phyloP scores from a whole-genome alignment of 116 monocot genomes.

The Iris pallida region DNA sequence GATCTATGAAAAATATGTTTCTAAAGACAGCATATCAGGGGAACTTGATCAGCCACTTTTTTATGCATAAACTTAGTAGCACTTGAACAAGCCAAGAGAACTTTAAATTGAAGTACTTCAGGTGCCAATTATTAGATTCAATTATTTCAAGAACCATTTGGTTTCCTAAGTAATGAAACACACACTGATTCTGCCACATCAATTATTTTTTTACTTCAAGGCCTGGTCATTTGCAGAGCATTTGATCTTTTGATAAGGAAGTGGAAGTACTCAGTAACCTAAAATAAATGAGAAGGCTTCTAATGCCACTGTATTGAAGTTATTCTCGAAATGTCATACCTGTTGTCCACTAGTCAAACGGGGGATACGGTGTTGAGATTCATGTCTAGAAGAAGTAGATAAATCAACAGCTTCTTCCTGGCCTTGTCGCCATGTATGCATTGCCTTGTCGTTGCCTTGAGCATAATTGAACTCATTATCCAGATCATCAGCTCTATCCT shows the following conservation, averaged over 20 bases:
- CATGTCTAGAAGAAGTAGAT: slow-evolving; percentile 73
- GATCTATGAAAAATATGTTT: no score
- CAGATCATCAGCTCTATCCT: slow-evolving; percentile 66
- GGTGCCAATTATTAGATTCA: no score
- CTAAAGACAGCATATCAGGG: no score
- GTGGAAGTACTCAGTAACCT: not conserved
- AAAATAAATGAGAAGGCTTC: not conserved
- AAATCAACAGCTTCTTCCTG: slow-evolving; percentile 56
- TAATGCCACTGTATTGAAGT: not conserved
- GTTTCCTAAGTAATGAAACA: no score
- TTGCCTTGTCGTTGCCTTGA: slow-evolving; percentile 44
- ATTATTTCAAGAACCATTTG: no score
- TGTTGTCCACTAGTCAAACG: slow-evolving; percentile 61
- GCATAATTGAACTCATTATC: slow-evolving; percentile 59
- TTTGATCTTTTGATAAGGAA: not conserved
- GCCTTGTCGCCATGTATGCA: slow-evolving; percentile 29
- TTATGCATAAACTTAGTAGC: no score
- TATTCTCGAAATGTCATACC: slow-evolving; percentile 20
- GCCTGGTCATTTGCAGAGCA: not conserved
- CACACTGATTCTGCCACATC: no score
- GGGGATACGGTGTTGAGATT: slow-evolving; percentile 51
- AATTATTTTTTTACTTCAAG: no score
- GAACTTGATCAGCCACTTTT: no score
- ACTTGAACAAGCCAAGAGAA: no score
- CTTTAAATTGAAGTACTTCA: no score